phyloP scores from a whole-genome alignment of 371 early-diverging fungal genomes.

The Ordospora pajunii region DNA sequence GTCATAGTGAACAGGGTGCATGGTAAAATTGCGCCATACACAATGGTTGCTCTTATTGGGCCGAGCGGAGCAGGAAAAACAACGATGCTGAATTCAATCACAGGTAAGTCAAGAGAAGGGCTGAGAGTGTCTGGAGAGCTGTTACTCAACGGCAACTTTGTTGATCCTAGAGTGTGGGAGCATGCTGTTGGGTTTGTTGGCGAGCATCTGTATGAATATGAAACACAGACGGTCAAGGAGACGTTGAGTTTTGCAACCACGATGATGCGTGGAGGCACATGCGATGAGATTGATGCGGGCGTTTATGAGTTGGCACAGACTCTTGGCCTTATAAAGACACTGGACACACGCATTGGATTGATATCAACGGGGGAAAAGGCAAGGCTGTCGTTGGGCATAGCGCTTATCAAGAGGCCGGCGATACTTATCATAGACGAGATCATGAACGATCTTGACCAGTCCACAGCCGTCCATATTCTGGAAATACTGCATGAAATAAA shows the following conservation, averaged over 20 bases:
- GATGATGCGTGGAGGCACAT: constrained; percentile 59
- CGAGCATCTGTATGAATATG: constrained; percentile 62
- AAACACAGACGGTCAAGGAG: constrained; percentile 51
- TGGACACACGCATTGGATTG: constrained; percentile 45
- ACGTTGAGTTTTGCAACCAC: constrained; percentile 47
- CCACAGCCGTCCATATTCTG: constrained; percentile 76
- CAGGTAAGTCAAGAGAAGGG: constrained; percentile 18
- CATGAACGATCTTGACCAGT: constrained; percentile 73
- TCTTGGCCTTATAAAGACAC: constrained; percentile 54
- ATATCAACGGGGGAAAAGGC: constrained; percentile 59
- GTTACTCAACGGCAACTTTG: constrained; percentile 68
- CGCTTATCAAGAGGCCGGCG: constrained; percentile 46
- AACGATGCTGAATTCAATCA: constrained; percentile 23
- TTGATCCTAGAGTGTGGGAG: constrained; percentile 21
- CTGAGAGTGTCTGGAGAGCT: constrained; percentile 65
- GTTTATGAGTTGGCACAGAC: constrained; percentile 46
- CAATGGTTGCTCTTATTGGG: constrained; percentile 69
- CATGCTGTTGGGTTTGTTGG: constrained; percentile 62
- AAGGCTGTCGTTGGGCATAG: constrained; percentile 53
- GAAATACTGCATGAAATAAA: constrained; percentile 69
- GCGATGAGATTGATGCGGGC: constrained; percentile 44
- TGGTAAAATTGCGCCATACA: neutral
- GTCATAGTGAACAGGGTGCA: neutral
- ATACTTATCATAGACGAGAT: constrained; percentile 69
- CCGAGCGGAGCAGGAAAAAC: constrained; percentile 65